Evolutionary conservation across 768 basidiomycete genomes (phyloP).

Genomic region (Tephrocybe sp.): DNA sequence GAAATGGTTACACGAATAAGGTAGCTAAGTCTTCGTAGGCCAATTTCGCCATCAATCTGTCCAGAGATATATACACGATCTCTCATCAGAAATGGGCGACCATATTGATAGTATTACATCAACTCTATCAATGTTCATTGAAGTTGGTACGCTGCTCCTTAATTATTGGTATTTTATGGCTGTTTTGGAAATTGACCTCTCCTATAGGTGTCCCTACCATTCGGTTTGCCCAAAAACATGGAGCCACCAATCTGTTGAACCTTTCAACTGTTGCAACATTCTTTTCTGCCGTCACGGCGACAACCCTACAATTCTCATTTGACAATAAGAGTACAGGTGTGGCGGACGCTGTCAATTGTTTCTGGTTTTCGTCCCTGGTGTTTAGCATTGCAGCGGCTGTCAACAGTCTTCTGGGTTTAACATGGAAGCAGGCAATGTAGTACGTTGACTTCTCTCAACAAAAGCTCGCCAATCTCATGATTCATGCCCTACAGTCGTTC

Average conservation of each 20-base stretch:
- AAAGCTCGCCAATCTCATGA: slow-evolving; percentile 8
- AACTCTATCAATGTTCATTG: slow-evolving; percentile 70
- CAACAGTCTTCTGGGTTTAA: slow-evolving; percentile 71
- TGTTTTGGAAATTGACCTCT: too few species aligned
- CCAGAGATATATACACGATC: slow-evolving; percentile 71
- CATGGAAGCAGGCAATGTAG: slow-evolving; percentile 86
- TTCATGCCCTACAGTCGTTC: slow-evolving; percentile 48
- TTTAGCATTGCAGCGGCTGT: slow-evolving; percentile 78
- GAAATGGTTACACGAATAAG: not conserved
- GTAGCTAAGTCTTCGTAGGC: slow-evolving; percentile 33
- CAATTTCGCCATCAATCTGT: slow-evolving; percentile 74
- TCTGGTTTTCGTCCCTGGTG: slow-evolving; percentile 75
- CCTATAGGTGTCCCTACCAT: slow-evolving; percentile 67
- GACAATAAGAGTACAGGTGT: slow-evolving; percentile 31
- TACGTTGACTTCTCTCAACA: slow-evolving; percentile 33
- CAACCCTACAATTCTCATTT: slow-evolving; percentile 69
- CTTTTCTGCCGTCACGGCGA: slow-evolving; percentile 73
- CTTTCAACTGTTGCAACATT: slow-evolving; percentile 77
- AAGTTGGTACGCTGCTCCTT: too few species aligned
- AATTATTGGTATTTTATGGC: too few species aligned
- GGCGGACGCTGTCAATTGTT: slow-evolving; percentile 59
- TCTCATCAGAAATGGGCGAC: slow-evolving; percentile 71
- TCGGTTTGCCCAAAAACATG: slow-evolving; percentile 73
- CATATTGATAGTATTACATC: slow-evolving; percentile 68
- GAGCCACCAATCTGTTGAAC: slow-evolving; percentile 65